Evolutionary conservation across 805 yeast species (phyloP).

Genomic region (Starmerella vitae): DNA sequence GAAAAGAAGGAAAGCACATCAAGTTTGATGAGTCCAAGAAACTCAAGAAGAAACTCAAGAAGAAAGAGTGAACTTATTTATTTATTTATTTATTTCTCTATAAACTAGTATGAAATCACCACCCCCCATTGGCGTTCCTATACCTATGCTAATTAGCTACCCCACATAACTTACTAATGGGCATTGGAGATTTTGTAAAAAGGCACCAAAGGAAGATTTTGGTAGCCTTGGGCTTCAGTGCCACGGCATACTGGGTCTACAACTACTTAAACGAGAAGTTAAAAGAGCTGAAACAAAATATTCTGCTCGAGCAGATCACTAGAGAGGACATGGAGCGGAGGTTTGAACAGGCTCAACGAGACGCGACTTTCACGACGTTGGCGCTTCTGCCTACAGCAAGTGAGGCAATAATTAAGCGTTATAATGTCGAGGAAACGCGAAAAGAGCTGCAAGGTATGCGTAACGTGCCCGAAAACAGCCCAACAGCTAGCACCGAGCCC

Average conservation of each 20-base stretch:
- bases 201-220: slow-evolving; percentile 36
- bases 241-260: slow-evolving; percentile 34
- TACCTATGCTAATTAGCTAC: too few species aligned
- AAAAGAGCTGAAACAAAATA: slow-evolving; percentile 36
- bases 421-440: slow-evolving; percentile 64
- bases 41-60: slow-evolving; percentile 1
- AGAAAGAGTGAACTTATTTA: not conserved
- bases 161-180: slow-evolving; percentile 8
- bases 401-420: slow-evolving; percentile 44
- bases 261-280: slow-evolving; percentile 35
- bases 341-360: slow-evolving; percentile 83
- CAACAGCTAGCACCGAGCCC: slow-evolving; percentile 5
- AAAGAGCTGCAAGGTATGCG: slow-evolving; percentile 53
- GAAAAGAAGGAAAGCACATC: slow-evolving; percentile 5
- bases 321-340: slow-evolving; percentile 62
- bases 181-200: slow-evolving; percentile 29
- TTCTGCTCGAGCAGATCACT: slow-evolving; percentile 46
- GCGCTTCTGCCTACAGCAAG: slow-evolving; percentile 69
- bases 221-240: slow-evolving; percentile 34
- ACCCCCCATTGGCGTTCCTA: not conserved
- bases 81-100: not conserved
- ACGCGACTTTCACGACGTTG: slow-evolving; percentile 69
- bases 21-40: slow-evolving; percentile 18
- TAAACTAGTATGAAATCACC: not conserved
- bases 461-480: slow-evolving; percentile 5